phyloP scores from a whole-genome alignment of 768 basidiomycete species.

The Hericium rajendrae region DNA sequence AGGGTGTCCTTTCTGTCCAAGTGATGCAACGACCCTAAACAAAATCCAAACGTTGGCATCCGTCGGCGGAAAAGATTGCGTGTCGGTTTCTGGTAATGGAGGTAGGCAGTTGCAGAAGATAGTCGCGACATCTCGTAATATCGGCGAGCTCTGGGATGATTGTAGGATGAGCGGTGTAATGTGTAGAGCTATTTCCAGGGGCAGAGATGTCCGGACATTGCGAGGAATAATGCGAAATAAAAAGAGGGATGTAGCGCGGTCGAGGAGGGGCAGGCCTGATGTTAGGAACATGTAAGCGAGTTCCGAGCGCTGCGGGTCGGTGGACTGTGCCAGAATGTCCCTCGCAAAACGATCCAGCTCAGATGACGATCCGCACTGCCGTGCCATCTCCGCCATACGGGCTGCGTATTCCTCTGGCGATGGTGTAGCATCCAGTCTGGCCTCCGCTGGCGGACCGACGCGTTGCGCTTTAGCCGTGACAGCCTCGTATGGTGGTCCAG shows the following conservation, averaged over 20 bases:
- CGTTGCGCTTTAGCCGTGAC: too few relatives aligned
- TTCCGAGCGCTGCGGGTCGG: not conserved
- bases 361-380: slow-evolving; percentile 20
- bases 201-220: not conserved
- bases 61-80: not conserved
- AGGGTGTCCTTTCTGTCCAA: slow-evolving; percentile 27
- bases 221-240: not conserved
- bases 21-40: slow-evolving; percentile 34
- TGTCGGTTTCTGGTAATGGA: not conserved
- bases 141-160: not conserved
- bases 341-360: slow-evolving; percentile 30
- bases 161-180: not conserved
- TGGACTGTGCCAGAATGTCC: slow-evolving; percentile 28
- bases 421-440: too few relatives aligned
- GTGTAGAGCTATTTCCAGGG: not conserved
- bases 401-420: slow-evolving; percentile 13
- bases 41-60: slow-evolving; percentile 24
- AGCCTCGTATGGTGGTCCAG: too few relatives aligned
- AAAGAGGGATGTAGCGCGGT: not conserved
- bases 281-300: slow-evolving; percentile 3
- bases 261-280: not conserved
- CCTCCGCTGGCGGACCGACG: too few relatives aligned
- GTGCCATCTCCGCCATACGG: slow-evolving; percentile 22
- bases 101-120: not conserved
- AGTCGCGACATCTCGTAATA: not conserved